Evolutionary conservation across 306 rosid genomes (phyloP).

Genomic region (Castanospermum australe): DNA sequence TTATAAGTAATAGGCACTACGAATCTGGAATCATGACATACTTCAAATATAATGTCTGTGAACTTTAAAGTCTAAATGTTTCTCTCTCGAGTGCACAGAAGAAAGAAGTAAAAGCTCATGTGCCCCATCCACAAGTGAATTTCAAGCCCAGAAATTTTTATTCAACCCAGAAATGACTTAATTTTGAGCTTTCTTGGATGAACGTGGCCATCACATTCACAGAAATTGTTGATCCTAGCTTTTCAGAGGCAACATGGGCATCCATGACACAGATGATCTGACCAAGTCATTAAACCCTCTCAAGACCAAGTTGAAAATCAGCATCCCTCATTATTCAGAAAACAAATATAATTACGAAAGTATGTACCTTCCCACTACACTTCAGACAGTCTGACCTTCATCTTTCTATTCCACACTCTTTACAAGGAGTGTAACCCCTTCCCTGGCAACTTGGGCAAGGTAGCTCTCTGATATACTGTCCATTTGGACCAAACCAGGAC

Average conservation of each 20-base stretch:
- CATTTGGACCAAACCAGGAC: constrained; percentile 93
- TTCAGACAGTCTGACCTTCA: constrained; percentile 76
- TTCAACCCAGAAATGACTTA: neutral
- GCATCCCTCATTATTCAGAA: neutral
- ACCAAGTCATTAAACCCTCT: constrained; percentile 1
- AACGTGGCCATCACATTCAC: neutral
- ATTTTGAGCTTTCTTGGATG: neutral
- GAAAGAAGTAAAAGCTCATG: neutral
- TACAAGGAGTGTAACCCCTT: constrained; percentile 92
- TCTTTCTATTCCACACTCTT: constrained; percentile 90
- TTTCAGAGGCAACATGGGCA: neutral
- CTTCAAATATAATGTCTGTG: neutral
- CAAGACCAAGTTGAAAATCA: neutral
- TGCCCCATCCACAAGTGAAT: neutral
- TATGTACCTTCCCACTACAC: constrained; percentile 78
- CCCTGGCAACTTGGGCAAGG: constrained; percentile 98
- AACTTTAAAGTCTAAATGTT: neutral
- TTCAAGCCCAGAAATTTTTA: neutral
- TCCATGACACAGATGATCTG: neutral
- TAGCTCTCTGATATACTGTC: constrained; percentile 86
- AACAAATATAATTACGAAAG: neutral
- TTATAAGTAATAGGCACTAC: too few relatives aligned
- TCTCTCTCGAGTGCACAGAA: neutral
- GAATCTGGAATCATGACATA: too few relatives aligned
- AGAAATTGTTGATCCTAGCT: neutral